Evolutionary conservation across 352 stramenopile species (phyloP).

Genomic region (Globisporangium orthogonon): DNA sequence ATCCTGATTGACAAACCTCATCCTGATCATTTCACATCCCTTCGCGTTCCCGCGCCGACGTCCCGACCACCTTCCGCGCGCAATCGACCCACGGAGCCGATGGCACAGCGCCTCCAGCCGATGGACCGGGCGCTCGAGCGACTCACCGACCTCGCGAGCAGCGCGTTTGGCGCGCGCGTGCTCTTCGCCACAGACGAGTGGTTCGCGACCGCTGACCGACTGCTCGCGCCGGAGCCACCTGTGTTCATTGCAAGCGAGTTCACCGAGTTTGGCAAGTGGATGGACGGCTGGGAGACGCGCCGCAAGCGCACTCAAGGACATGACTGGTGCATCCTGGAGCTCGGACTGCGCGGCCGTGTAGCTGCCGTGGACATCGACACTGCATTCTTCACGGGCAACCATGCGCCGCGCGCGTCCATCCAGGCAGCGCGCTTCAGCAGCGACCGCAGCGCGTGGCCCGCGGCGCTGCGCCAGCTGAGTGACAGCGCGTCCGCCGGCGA

Average conservation of each 20-base stretch:
- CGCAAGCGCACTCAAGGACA: constrained; percentile 80
- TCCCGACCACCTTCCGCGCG: too few species aligned
- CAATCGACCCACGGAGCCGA: not conserved
- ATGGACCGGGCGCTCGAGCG: constrained; percentile 18
- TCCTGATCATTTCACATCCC: not conserved
- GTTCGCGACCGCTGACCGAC: constrained; percentile 87
- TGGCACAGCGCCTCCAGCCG: constrained; percentile 1
- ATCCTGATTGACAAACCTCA: not conserved
- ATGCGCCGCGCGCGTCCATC: constrained; percentile 76
- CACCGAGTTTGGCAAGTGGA: constrained; percentile 92
- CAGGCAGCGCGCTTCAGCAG: constrained; percentile 66
- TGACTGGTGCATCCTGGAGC: constrained; percentile 91
- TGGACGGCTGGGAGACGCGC: constrained; percentile 95
- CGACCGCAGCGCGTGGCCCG: constrained; percentile 25
- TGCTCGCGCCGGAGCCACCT: constrained; percentile 68
- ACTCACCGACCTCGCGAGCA: constrained; percentile 62
- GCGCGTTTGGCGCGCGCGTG: constrained; percentile 48
- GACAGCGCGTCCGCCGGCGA: constrained; percentile 26
- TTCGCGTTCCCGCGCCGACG: not conserved
- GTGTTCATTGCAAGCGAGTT: constrained; percentile 90
- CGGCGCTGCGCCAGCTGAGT: constrained; percentile 35
- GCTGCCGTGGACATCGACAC: constrained; percentile 87
- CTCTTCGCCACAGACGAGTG: constrained; percentile 92
- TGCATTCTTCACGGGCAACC: constrained; percentile 93
- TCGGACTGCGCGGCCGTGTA: constrained; percentile 70